phyloP scores from a whole-genome alignment of 345 rosid genomes.

The Lepidium aucheri region DNA sequence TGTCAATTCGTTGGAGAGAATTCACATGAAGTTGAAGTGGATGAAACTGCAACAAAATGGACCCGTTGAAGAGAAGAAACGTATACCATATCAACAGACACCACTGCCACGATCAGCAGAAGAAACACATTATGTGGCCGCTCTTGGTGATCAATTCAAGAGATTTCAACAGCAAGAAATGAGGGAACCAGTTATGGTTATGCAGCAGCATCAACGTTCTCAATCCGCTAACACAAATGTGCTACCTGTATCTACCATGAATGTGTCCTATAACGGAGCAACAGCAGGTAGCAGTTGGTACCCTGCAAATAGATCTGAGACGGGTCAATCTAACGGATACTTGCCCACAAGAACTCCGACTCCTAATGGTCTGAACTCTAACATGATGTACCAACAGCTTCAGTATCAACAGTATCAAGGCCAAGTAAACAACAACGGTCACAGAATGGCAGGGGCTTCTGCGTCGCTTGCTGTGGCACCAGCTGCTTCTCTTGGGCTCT shows the following conservation, averaged over 20 bases:
- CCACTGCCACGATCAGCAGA: slow-evolving; percentile 36
- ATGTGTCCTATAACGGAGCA: slow-evolving; percentile 45
- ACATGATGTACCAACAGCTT: slow-evolving; percentile 47
- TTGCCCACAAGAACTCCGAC: slow-evolving; percentile 35
- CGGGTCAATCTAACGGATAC: slow-evolving; percentile 46
- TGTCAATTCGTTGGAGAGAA: slow-evolving; percentile 46
- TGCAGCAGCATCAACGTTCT: slow-evolving; percentile 53
- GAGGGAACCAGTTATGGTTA: slow-evolving; percentile 60
- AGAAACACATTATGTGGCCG: slow-evolving; percentile 41
- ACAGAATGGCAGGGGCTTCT: slow-evolving; percentile 24
- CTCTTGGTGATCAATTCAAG: slow-evolving; percentile 47
- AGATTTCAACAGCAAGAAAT: slow-evolving; percentile 48
- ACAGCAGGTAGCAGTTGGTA: slow-evolving; percentile 40
- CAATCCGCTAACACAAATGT: slow-evolving; percentile 44
- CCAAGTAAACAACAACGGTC: slow-evolving; percentile 29
- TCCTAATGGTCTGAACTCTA: slow-evolving; percentile 36
- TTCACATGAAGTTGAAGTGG: slow-evolving; percentile 49
- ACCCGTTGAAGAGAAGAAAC: slow-evolving; percentile 43
- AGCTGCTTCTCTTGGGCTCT: slow-evolving; percentile 89
- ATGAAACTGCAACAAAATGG: slow-evolving; percentile 46
- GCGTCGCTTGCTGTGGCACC: slow-evolving; percentile 52
- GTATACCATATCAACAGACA: slow-evolving; percentile 45
- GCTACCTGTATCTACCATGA: slow-evolving; percentile 41
- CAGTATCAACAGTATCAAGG: slow-evolving; percentile 60
- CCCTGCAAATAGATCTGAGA: slow-evolving; percentile 46